Conservation (phyloP, 2,329 filamentous ascomycete species). For the Colletotrichum zoysiae region DNA sequence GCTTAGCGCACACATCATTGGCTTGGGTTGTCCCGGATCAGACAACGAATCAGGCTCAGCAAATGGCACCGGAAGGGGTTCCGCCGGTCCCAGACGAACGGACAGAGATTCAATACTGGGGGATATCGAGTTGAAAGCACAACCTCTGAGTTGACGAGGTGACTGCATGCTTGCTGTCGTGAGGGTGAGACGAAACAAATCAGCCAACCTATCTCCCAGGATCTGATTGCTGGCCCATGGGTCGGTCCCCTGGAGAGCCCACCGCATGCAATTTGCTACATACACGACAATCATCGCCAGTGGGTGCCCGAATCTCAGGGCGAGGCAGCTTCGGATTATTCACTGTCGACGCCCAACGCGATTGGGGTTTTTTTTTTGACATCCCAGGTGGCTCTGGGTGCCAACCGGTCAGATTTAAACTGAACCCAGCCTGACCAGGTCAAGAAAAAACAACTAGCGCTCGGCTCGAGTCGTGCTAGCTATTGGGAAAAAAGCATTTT, state of each 20-base stretch:
- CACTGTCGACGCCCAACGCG: slow-evolving; percentile 31
- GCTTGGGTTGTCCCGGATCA: slow-evolving; percentile 1
- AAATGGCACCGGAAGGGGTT: neutral
- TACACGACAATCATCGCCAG: neutral
- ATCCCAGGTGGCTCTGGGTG: slow-evolving; percentile 12
- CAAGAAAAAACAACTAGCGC: neutral
- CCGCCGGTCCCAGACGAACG: slow-evolving; percentile 26
- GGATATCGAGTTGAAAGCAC: slow-evolving; percentile 5
- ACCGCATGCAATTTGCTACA: neutral
- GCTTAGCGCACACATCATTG: slow-evolving; percentile 7
- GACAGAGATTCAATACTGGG: slow-evolving; percentile 17
- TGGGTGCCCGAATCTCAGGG: neutral
- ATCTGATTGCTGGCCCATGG: slow-evolving; percentile 9
- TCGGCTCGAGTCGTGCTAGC: slow-evolving; percentile 26
- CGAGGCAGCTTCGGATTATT: slow-evolving; percentile 1
- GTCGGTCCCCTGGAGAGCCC: slow-evolving; percentile 7
- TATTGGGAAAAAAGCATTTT: slow-evolving; percentile 1
- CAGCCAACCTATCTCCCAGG: neutral
- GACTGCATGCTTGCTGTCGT: neutral
- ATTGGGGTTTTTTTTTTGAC: slow-evolving; percentile 34
- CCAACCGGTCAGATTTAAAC: neutral
- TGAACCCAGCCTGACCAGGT: neutral
- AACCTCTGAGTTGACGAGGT: slow-evolving; percentile 4
- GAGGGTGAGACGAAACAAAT: slow-evolving; percentile 9
- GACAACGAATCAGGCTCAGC: neutral